Conservation (phyloP, 2,329 filamentous ascomycete species). For the Ceratocystis cacaofunesta region DNA sequence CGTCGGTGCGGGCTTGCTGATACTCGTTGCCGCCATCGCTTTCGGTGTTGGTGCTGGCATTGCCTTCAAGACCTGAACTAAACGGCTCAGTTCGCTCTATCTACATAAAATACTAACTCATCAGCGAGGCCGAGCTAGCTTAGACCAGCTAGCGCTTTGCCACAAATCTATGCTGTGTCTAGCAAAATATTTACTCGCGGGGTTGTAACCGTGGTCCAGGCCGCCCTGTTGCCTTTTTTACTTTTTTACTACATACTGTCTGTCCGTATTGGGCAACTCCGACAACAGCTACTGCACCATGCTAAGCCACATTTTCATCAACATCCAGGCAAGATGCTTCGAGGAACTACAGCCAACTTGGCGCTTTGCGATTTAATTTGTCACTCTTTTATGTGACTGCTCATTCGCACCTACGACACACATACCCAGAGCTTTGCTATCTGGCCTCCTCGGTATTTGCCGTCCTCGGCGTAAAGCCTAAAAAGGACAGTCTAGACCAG, state of each 20-base stretch:
- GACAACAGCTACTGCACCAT: neutral
- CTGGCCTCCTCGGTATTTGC: too few relatives aligned
- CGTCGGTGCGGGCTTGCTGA: conserved; percentile 17
- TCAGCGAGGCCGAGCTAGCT: neutral
- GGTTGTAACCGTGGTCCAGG: too few relatives aligned
- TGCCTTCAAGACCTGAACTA: conserved; percentile 17
- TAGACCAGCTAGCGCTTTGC: neutral
- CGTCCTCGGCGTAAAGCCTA: too few relatives aligned
- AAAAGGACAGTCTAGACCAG: too few relatives aligned
- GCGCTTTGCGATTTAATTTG: too few relatives aligned
- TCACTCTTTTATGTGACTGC: too few relatives aligned
- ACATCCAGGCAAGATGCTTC: too few relatives aligned
- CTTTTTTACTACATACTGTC: too few relatives aligned
- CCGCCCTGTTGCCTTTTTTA: neutral
- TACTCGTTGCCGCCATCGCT: conserved; percentile 19
- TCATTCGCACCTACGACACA: too few relatives aligned
- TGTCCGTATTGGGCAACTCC: neutral
- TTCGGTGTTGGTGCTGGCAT: conserved; percentile 20
- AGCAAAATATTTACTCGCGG: neutral
- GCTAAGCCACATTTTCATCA: neutral
- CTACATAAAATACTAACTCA: neutral
- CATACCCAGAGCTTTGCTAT: too few relatives aligned
- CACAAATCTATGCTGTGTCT: neutral
- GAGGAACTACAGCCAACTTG: too few relatives aligned
- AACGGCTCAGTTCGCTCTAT: neutral